These are phyloP conservation scores for Keithomyces neogunnii DNA, from an alignment of 2,329 filamentous ascomycete species.

Conservation along the genomic window DNA sequence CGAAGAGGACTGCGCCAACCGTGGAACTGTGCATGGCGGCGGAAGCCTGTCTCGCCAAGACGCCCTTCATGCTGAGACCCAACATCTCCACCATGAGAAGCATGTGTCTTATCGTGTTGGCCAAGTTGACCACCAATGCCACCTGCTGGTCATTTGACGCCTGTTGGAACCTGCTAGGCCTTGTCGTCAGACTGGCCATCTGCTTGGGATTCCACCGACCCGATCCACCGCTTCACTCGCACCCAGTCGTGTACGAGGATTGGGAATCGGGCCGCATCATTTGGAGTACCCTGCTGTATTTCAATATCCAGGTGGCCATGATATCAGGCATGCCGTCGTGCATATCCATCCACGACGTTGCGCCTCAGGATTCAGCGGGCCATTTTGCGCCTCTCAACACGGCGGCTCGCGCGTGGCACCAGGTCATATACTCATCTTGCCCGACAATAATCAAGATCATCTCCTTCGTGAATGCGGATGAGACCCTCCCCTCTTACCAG, in stretches of 20 bases:
- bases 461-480: constrained; percentile 4
- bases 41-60: constrained; percentile 10
- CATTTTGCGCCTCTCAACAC: background rate
- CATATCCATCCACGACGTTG: constrained; percentile 2
- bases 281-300: constrained; percentile 7
- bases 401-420: background rate
- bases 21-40: constrained; percentile 10
- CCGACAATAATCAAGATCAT: constrained; percentile 5
- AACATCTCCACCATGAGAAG: constrained; percentile 7
- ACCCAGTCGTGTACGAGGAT: background rate
- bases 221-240: background rate
- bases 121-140: constrained; percentile 9
- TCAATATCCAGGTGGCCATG: constrained; percentile 7
- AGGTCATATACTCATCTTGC: constrained; percentile 2
- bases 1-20: constrained; percentile 1
- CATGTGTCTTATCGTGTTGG: constrained; percentile 9
- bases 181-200: constrained; percentile 6
- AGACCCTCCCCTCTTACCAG: constrained; percentile 6
- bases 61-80: constrained; percentile 11
- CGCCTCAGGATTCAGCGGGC: background rate
- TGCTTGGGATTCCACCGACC: constrained; percentile 6
- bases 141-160: constrained; percentile 9
- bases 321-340: constrained; percentile 6
- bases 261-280: constrained; percentile 4
- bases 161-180: constrained; percentile 5